Evolutionary conservation across 768 basidiomycete genomes (phyloP), one percentile per base, ranked within the genome.

Genomic region (Aureoboletus auriporus): DNA sequence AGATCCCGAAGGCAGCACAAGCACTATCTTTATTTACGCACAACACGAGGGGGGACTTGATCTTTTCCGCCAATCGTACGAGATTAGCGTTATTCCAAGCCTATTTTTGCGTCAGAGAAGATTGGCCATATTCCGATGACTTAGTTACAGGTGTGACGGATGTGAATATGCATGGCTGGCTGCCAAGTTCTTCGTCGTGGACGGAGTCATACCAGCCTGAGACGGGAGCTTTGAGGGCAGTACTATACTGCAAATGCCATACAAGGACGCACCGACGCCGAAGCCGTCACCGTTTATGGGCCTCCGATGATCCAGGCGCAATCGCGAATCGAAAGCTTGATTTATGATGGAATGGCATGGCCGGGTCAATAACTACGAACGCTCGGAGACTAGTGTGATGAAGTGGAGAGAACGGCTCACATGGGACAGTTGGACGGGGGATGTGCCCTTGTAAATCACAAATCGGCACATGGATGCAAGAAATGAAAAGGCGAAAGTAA

Each of bases 31-130:
- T 17, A 39, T 38, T 38, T 47, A 72, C 84, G 62, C 64, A 89
- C 89, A 98, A 99, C 46, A 98, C 92, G 34, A 99, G 75, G 2
- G 93, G 91, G 1, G 90, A 93, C 65, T 93, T 90, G 69, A 95
- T 94, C 73, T 98, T 98, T 69, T 97, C 94, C 1, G 96, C 95
- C 28, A 99, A 69, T 13, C 96, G 81, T n/a, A 79, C 80, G 38
- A 99, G 77, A 64, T 99, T 98, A 23, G 85, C 80, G 61, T 97
- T 96, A 61, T 93, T 94, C 95, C 96, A 98, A 7, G 93, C 96
- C 88, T 96, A 40, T 44, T 41, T 42, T 16, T 11, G 10, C n/a
- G 42, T 69, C 43, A 63, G 45, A 11, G 8, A 37, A 39, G 10
- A 16, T 28, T 42, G 34, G 33, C 10, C 11, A 20, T n/a, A 30